phyloP scores from a whole-genome alignment of 352 stramenopile species.

The Halophytophthora polymorphica region DNA sequence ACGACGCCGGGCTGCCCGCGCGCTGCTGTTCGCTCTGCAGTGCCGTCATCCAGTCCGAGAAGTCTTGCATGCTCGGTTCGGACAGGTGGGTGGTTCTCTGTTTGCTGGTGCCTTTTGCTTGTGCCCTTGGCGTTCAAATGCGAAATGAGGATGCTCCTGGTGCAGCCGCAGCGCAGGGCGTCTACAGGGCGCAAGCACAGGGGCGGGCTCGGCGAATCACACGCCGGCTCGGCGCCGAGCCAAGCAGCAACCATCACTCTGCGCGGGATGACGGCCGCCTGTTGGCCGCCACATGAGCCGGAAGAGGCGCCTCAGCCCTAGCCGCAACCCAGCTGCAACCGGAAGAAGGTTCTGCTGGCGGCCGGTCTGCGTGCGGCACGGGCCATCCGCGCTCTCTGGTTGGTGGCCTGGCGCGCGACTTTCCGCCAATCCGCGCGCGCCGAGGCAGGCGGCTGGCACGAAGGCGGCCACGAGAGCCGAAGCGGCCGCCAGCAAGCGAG shows the following conservation, averaged over 20 bases:
- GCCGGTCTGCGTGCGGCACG: too few species aligned
- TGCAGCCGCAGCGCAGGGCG: slow-evolving; percentile 2
- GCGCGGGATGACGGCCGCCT: neutral
- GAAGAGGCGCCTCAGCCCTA: too few species aligned
- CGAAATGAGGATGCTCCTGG: slow-evolving; percentile 28
- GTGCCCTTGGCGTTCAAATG: slow-evolving; percentile 18
- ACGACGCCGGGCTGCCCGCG: slow-evolving; percentile 37
- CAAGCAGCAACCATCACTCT: slow-evolving; percentile 2
- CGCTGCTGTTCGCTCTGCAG: slow-evolving; percentile 27
- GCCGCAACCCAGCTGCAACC: too few species aligned
- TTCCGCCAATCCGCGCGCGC: too few species aligned
- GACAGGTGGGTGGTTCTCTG: neutral
- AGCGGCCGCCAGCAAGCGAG: too few species aligned
- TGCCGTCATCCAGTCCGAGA: slow-evolving; percentile 48
- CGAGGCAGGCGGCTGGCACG: too few species aligned
- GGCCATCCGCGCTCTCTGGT: too few species aligned
- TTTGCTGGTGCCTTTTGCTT: slow-evolving; percentile 15
- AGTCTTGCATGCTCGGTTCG: slow-evolving; percentile 32
- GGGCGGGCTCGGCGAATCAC: slow-evolving; percentile 6
- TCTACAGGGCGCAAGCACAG: slow-evolving; percentile 12
- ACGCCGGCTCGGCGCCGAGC: neutral
- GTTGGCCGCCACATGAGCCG: too few species aligned
- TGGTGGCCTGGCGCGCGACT: too few species aligned
- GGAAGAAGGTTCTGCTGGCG: too few species aligned
- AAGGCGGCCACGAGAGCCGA: too few species aligned